phyloP scores from a whole-genome alignment of 1,284 basidiomycete species.

The Ceratobasidium sp. region DNA sequence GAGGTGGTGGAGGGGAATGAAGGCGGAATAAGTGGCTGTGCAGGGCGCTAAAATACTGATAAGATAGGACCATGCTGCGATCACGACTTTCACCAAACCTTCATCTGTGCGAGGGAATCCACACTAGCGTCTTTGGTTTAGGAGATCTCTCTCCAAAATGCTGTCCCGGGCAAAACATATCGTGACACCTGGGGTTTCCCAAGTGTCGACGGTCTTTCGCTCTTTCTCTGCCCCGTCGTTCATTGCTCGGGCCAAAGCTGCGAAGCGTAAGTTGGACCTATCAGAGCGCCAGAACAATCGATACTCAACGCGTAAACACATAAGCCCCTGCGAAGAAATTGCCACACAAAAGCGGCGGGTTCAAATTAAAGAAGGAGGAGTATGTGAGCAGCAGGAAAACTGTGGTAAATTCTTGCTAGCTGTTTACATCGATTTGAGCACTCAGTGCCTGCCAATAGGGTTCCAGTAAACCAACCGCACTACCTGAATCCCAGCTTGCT shows the following conservation, averaged over 20 bases:
- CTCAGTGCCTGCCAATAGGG: neutral
- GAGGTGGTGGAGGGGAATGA: conserved; percentile 8
- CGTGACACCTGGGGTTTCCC: neutral
- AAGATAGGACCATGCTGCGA: conserved; percentile 3
- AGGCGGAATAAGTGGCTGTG: neutral
- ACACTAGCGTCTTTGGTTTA: neutral
- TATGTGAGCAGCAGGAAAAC: conserved; percentile 4
- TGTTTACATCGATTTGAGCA: neutral
- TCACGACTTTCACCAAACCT: neutral
- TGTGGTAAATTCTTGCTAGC: neutral
- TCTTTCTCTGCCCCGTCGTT: conserved; percentile 18
- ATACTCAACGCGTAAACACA: neutral
- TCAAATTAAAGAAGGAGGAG: conserved; percentile 37
- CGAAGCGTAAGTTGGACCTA: conserved; percentile 20
- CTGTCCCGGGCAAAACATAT: neutral
- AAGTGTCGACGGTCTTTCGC: neutral
- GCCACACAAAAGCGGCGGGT: conserved; percentile 10
- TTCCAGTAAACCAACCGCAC: neutral
- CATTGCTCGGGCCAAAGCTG: conserved; percentile 26
- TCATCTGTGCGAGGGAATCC: neutral
- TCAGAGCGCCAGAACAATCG: neutral
- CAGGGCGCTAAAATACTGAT: neutral
- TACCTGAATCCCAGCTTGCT: conserved; percentile 14
- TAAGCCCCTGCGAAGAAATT: neutral
- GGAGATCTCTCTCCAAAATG: neutral